These are phyloP conservation scores for Acer negundo DNA, from an alignment of 345 rosid genomes.

Conservation along the genomic window DNA sequence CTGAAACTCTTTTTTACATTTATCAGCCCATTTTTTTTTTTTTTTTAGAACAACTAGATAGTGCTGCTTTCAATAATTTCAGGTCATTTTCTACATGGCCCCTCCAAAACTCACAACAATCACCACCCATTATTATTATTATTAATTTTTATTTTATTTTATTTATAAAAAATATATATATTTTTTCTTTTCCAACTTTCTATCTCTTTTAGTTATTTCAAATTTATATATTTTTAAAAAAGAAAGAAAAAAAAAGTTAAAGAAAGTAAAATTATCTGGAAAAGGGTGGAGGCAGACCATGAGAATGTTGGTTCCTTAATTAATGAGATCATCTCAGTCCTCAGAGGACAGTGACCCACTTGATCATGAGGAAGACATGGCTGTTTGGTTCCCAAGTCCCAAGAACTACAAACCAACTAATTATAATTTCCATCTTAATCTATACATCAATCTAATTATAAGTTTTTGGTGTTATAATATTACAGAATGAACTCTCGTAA, in stretches of 20 bases:
- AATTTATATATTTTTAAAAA: no score
- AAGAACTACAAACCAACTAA: slow-evolving; percentile 12
- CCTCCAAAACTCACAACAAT: slow-evolving; percentile 26
- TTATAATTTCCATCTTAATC: neutral
- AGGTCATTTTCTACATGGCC: slow-evolving; percentile 43
- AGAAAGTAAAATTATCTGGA: slow-evolving; percentile 15
- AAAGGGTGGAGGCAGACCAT: slow-evolving; percentile 41
- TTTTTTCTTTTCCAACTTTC: neutral
- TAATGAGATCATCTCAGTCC: slow-evolving; percentile 33
- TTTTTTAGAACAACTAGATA: slow-evolving; percentile 7
- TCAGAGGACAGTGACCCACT: slow-evolving; percentile 38
- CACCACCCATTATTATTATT: slow-evolving; percentile 13
- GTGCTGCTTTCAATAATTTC: slow-evolving; percentile 39
- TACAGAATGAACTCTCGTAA: no score
- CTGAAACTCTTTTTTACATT: neutral
- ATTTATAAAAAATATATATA: no score
- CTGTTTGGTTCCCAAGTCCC: slow-evolving; percentile 30
- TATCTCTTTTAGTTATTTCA: neutral
- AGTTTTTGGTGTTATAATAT: no score
- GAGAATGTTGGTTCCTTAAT: slow-evolving; percentile 49
- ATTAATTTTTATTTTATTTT: no score
- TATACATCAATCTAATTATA: no score
- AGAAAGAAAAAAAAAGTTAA: slow-evolving; percentile 17
- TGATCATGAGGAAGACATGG: slow-evolving; percentile 26
- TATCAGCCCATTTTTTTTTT: slow-evolving; percentile 8